Conservation (phyloP, 2,329 filamentous ascomycete species). For the Fusarium temperatum region DNA sequence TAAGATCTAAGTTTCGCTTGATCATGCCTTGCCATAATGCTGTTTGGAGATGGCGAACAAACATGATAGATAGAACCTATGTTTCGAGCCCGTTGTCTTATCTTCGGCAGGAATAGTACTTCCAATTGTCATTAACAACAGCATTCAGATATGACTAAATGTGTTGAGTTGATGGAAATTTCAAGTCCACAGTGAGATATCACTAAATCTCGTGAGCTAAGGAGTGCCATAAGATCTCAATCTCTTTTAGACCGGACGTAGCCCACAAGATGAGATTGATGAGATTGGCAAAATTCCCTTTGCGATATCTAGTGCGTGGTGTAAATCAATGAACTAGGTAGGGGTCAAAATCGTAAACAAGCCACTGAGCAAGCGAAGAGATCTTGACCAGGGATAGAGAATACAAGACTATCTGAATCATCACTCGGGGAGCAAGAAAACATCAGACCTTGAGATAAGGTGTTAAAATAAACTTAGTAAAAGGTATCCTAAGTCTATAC, state of each 20-base stretch:
- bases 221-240: neutral
- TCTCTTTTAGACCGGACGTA: neutral
- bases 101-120: neutral
- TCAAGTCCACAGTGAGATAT: neutral
- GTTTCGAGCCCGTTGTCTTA: neutral
- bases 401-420: neutral
- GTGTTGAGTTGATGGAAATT: neutral
- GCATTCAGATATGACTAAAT: neutral
- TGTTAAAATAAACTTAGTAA: too few relatives aligned
- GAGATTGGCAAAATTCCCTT: slow-evolving; percentile 1
- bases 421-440: too few relatives aligned
- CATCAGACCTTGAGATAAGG: too few relatives aligned
- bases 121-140: neutral
- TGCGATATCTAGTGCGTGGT: slow-evolving; percentile 12
- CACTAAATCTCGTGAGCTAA: neutral
- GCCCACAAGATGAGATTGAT: neutral
- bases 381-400: slow-evolving; percentile 5
- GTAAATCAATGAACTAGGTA: slow-evolving; percentile 34
- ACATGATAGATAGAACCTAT: neutral
- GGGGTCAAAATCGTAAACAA: slow-evolving; percentile 10
- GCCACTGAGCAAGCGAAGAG: slow-evolving; percentile 9
- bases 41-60: neutral
- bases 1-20: neutral
- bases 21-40: neutral
- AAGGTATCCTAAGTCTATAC: too few relatives aligned